These are phyloP conservation scores for Phytomonas francai DNA, from an alignment of 208 protist species.

Conservation along the genomic window DNA sequence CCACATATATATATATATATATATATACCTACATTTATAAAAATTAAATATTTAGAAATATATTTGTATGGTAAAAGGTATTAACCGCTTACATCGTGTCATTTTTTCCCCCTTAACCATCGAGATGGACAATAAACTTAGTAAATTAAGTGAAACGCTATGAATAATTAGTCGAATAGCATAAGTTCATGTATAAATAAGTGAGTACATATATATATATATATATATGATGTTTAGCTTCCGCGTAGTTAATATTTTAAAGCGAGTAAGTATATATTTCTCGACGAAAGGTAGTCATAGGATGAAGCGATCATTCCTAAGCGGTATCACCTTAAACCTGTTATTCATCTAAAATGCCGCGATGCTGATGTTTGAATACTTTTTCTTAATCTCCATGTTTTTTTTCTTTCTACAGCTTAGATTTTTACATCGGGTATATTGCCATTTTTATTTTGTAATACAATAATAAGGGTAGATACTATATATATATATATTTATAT, in stretches of 20 bases:
- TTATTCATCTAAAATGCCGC: not conserved
- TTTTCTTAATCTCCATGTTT: not conserved
- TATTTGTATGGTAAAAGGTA: not conserved
- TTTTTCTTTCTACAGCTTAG: not conserved
- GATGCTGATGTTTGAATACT: not conserved
- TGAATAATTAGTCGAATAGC: not conserved
- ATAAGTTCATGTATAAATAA: constrained; percentile 2
- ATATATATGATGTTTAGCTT: constrained; percentile 6
- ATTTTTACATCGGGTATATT: not conserved
- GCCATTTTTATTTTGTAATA: not conserved
- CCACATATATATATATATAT: not conserved
- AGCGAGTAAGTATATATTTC: constrained; percentile 2
- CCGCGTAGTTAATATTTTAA: not conserved
- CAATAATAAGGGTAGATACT: not conserved
- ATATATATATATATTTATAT: not conserved
- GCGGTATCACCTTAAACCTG: not conserved
- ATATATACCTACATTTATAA: not conserved
- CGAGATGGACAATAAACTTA: not conserved
- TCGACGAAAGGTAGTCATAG: not conserved
- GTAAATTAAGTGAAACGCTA: not conserved
- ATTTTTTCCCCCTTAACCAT: not conserved
- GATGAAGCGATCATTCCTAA: not conserved
- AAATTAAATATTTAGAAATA: not conserved
- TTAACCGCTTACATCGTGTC: not conserved
- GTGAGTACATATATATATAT: constrained; percentile 15